Evolutionary conservation across 208 protist species (phyloP).

Genomic region (Trypanosoma congolense): DNA sequence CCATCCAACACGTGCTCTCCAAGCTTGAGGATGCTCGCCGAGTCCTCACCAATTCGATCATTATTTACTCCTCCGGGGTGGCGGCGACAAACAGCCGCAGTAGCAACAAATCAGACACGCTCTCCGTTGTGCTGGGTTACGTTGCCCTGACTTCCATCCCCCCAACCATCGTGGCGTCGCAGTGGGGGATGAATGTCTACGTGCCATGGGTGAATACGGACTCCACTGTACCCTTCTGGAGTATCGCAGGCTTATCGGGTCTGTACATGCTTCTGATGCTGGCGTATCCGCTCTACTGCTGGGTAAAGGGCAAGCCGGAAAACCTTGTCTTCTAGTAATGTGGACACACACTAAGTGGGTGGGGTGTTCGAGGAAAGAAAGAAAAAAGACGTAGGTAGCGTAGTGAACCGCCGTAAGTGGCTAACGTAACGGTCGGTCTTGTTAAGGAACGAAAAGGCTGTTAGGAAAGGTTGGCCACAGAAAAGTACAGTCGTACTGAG

Average conservation of each 20-base stretch:
- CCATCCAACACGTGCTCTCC: slow-evolving; percentile 24
- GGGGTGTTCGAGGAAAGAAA: too few species aligned
- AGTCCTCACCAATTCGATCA: slow-evolving; percentile 50
- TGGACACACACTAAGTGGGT: too few species aligned
- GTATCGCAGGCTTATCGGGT: slow-evolving; percentile 31
- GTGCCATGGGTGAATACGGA: slow-evolving; percentile 36
- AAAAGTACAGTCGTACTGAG: too few species aligned
- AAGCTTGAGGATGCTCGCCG: slow-evolving; percentile 42
- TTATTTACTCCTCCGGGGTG: slow-evolving; percentile 60
- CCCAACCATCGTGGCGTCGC: slow-evolving; percentile 45
- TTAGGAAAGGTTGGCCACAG: too few species aligned
- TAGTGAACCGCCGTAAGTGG: too few species aligned
- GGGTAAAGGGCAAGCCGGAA: slow-evolving; percentile 25
- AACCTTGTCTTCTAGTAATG: slow-evolving; percentile 26
- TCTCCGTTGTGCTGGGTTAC: slow-evolving; percentile 41
- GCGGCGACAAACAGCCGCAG: slow-evolving; percentile 28
- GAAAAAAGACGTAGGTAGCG: too few species aligned
- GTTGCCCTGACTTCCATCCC: slow-evolving; percentile 42
- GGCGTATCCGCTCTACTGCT: slow-evolving; percentile 40
- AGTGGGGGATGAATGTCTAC: slow-evolving; percentile 67
- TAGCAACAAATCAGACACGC: slow-evolving; percentile 49
- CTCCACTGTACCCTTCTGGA: slow-evolving; percentile 43
- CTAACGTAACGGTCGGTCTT: too few species aligned
- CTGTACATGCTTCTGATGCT: slow-evolving; percentile 19
- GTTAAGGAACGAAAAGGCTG: too few species aligned